Conservation (phyloP, 2,329 filamentous ascomycete species). For the Fusarium compactum region DNA sequence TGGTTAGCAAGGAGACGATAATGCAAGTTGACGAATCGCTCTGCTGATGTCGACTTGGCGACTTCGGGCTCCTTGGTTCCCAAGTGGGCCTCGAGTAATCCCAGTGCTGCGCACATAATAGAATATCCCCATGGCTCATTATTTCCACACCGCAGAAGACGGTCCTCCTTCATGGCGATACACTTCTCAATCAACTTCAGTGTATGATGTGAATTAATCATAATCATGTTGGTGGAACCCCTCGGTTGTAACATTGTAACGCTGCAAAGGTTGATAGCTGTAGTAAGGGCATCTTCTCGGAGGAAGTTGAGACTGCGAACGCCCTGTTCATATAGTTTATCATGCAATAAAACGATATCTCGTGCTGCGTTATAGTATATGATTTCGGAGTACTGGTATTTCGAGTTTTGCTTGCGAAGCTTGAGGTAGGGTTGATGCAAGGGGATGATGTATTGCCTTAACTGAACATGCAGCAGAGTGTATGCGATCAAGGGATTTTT, state of each 20-base stretch:
- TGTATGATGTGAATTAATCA: constrained; percentile 71
- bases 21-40: constrained; percentile 70
- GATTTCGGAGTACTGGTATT: constrained; percentile 72
- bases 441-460: constrained; percentile 72
- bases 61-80: constrained; percentile 67
- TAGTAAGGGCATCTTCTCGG: constrained; percentile 69
- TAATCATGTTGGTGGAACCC: constrained; percentile 71
- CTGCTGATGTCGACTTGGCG: constrained; percentile 69
- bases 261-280: constrained; percentile 71
- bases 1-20: constrained; percentile 68
- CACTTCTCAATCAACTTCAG: constrained; percentile 72
- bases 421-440: constrained; percentile 72
- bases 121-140: constrained; percentile 74
- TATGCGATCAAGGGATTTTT: constrained; percentile 70
- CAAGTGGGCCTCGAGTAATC: constrained; percentile 69
- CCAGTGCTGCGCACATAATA: constrained; percentile 71
- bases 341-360: constrained; percentile 71
- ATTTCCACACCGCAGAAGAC: constrained; percentile 70
- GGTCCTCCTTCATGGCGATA: constrained; percentile 70
- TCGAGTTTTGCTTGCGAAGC: constrained; percentile 69
- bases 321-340: constrained; percentile 69
- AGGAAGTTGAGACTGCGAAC: constrained; percentile 70
- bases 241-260: constrained; percentile 71
- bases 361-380: constrained; percentile 73
- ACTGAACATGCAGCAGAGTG: constrained; percentile 70